Conservation (phyloP, 768 basidiomycete species). For the Xerocomellus amylosporus region DNA sequence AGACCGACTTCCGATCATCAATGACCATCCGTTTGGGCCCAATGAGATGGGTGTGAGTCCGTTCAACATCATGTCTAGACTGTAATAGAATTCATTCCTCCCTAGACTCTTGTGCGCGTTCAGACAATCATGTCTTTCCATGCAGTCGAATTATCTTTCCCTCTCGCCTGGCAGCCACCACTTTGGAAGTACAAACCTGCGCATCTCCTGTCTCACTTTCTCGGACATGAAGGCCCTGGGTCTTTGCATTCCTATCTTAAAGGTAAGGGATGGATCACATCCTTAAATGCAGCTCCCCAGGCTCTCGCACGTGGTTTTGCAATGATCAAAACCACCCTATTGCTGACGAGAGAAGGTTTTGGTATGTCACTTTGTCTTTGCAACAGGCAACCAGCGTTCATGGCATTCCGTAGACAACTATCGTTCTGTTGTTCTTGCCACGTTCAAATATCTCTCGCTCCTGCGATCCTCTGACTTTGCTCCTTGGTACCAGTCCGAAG, state of each 20-base stretch:
- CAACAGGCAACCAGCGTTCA: slow-evolving; percentile 3
- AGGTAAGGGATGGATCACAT: slow-evolving; percentile 81
- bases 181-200: slow-evolving; percentile 79
- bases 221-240: slow-evolving; percentile 92
- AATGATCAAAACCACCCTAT: slow-evolving; percentile 80
- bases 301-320: slow-evolving; percentile 79
- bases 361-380: slow-evolving; percentile 44
- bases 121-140: slow-evolving; percentile 89
- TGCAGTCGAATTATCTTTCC: slow-evolving; percentile 78
- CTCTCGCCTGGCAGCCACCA: slow-evolving; percentile 68
- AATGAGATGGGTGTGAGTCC: slow-evolving; percentile 68
- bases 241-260: slow-evolving; percentile 91
- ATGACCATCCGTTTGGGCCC: slow-evolving; percentile 73
- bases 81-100: slow-evolving; percentile 15
- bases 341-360: slow-evolving; percentile 84
- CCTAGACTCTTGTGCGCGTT: slow-evolving; percentile 74
- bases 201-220: slow-evolving; percentile 71
- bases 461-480: slow-evolving; percentile 60
- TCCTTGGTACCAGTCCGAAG: slow-evolving; percentile 72
- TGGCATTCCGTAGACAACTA: slow-evolving; percentile 52
- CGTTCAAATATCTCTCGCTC: slow-evolving; percentile 78
- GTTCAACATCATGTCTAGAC: background rate
- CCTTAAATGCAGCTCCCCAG: slow-evolving; percentile 67
- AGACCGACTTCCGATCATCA: slow-evolving; percentile 58
- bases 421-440: slow-evolving; percentile 60